These are phyloP conservation scores for Zanthoxylum bungeanum DNA, from an alignment of 345 rosid genomes.

Conservation along the genomic window DNA sequence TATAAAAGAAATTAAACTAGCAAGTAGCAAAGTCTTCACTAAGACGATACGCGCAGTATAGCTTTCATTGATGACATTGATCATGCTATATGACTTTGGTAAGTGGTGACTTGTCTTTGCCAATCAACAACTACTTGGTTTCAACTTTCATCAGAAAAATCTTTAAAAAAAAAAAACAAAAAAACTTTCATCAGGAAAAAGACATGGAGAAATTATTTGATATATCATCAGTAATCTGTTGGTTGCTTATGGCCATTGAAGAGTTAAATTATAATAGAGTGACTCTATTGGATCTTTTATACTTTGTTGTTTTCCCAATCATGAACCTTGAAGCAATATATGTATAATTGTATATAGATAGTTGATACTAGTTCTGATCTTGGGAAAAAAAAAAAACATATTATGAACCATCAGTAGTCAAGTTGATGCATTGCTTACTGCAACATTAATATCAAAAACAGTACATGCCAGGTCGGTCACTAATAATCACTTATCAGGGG, in stretches of 20 bases:
- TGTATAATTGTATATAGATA: too few relatives aligned
- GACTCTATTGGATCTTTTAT: not conserved
- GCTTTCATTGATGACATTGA: not conserved
- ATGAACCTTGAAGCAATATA: not conserved
- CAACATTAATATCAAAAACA: too few relatives aligned
- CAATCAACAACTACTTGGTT: not conserved
- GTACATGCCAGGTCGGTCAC: too few relatives aligned
- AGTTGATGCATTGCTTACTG: too few relatives aligned
- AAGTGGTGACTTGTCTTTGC: not conserved
- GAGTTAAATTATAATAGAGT: not conserved
- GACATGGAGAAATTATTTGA: not conserved
- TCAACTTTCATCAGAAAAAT: not conserved
- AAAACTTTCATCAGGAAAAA: too few relatives aligned
- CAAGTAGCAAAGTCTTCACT: not conserved
- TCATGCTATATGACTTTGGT: not conserved
- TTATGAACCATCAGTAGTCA: too few relatives aligned
- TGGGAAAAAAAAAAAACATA: too few relatives aligned
- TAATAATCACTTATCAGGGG: too few relatives aligned
- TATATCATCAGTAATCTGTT: slow-evolving; percentile 2
- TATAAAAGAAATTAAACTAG: not conserved
- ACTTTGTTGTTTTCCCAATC: slow-evolving; percentile 7
- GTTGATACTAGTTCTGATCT: not conserved
- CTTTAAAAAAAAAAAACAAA: too few relatives aligned
- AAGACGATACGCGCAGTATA: not conserved
- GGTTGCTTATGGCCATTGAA: not conserved